phyloP scores from a whole-genome alignment of 495 filamentous ascomycete genomes.

The Lasiosphaeris hirsuta region DNA sequence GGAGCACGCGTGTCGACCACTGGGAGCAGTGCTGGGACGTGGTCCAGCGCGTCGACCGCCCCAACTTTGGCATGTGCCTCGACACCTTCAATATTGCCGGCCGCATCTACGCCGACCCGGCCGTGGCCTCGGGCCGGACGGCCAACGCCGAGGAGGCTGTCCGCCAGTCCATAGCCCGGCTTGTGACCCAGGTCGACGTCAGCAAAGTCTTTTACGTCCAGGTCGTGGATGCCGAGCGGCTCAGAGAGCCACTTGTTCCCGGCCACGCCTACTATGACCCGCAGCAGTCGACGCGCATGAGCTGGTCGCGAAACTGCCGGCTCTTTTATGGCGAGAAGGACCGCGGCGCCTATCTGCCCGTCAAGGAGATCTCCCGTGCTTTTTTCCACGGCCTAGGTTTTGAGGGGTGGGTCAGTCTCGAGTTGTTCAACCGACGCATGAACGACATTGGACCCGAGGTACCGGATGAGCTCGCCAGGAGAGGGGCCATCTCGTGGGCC shows the following conservation, averaged over 20 bases:
- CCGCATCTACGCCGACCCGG: slow-evolving; percentile 68
- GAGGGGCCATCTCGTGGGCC: slow-evolving; percentile 61
- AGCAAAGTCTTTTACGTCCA: slow-evolving; percentile 76
- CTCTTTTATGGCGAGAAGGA: slow-evolving; percentile 71
- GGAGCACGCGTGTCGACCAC: slow-evolving; percentile 66
- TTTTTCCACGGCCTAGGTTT: slow-evolving; percentile 64
- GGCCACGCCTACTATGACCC: slow-evolving; percentile 61
- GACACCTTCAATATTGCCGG: slow-evolving; percentile 80
- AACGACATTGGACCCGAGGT: slow-evolving; percentile 48
- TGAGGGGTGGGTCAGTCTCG: slow-evolving; percentile 73
- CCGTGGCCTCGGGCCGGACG: slow-evolving; percentile 48
- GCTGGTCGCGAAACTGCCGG: slow-evolving; percentile 74
- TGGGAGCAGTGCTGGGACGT: slow-evolving; percentile 72
- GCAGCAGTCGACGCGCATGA: slow-evolving; percentile 68
- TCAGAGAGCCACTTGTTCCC: slow-evolving; percentile 54
- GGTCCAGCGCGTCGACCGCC: slow-evolving; percentile 57
- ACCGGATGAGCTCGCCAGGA: slow-evolving; percentile 59
- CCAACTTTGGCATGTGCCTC: slow-evolving; percentile 74
- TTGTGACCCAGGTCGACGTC: slow-evolving; percentile 56
- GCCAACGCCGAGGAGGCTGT: slow-evolving; percentile 57
- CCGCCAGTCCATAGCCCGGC: slow-evolving; percentile 51
- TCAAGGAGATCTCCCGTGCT: slow-evolving; percentile 56
- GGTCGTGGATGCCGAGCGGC: slow-evolving; percentile 69
- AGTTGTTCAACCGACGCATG: slow-evolving; percentile 70
- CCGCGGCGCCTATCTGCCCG: slow-evolving; percentile 67